Evolutionary conservation across 1,284 basidiomycete species (phyloP).

Genomic region (Cryptococcus hybrid): DNA sequence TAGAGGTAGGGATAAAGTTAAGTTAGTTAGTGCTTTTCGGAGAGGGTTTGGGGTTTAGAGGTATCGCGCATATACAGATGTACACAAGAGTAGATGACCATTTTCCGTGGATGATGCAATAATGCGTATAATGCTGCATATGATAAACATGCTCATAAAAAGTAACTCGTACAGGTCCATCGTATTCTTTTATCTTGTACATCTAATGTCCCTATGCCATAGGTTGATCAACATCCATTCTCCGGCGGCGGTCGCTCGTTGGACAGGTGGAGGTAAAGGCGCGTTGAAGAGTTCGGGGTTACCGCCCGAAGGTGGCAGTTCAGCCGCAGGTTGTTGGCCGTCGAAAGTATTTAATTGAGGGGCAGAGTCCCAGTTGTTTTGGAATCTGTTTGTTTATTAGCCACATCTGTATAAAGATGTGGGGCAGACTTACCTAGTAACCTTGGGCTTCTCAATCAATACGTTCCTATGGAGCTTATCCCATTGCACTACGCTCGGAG

Average conservation of each 20-base stretch:
- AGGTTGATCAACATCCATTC: slow-evolving; percentile 33
- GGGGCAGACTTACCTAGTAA: slow-evolving; percentile 64
- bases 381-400: slow-evolving; percentile 27
- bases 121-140: neutral
- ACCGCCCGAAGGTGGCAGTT: slow-evolving; percentile 16
- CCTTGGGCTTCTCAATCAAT: slow-evolving; percentile 86
- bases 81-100: too few species aligned
- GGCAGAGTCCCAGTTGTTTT: slow-evolving; percentile 45
- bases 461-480: slow-evolving; percentile 77
- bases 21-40: too few species aligned
- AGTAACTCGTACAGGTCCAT: neutral
- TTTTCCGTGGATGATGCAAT: neutral
- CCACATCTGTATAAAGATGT: neutral
- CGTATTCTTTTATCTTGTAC: neutral
- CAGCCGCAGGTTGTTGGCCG: slow-evolving; percentile 2
- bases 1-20: neutral
- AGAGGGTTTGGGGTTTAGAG: too few species aligned
- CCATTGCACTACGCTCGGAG: slow-evolving; percentile 68
- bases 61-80: too few species aligned
- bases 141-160: neutral
- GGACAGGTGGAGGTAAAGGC: slow-evolving; percentile 40
- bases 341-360: neutral
- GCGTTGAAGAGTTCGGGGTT: slow-evolving; percentile 26
- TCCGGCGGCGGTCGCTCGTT: slow-evolving; percentile 24
- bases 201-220: slow-evolving; percentile 1